These are phyloP conservation scores for Annulohypoxylon truncatum DNA, from an alignment of 2,329 filamentous ascomycete species.

Conservation along the genomic window DNA sequence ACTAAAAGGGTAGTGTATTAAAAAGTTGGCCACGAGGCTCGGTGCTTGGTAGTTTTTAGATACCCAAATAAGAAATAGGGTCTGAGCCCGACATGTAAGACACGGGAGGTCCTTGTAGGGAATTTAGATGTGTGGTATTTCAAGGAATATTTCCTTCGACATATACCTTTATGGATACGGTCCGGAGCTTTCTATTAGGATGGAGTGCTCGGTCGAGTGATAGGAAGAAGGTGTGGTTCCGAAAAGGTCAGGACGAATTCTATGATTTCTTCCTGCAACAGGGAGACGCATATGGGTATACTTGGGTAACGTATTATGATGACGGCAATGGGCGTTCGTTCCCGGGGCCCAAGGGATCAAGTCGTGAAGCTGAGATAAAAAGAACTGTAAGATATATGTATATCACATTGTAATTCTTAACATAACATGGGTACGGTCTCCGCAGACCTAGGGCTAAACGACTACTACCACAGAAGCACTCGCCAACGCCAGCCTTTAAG, in stretches of 20 bases:
- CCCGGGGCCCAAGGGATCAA: no score
- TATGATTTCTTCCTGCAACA: background rate
- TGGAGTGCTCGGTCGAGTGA: background rate
- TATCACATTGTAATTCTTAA: background rate
- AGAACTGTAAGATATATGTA: background rate
- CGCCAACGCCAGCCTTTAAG: slow-evolving; percentile 69
- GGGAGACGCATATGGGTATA: background rate
- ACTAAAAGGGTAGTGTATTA: slow-evolving; percentile 43
- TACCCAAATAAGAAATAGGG: slow-evolving; percentile 42
- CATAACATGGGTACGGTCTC: background rate
- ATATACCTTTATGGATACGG: no score
- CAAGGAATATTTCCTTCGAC: no score
- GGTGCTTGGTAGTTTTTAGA: slow-evolving; percentile 40
- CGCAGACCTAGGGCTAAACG: background rate
- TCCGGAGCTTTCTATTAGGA: no score
- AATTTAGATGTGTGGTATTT: background rate
- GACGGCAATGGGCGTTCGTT: background rate
- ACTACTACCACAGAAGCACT: slow-evolving; percentile 60
- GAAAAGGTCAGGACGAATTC: background rate
- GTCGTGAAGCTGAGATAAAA: background rate
- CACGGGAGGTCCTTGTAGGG: background rate
- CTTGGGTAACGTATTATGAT: background rate
- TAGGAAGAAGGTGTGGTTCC: background rate
- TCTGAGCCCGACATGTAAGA: background rate
- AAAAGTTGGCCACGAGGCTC: slow-evolving; percentile 19